These are phyloP conservation scores for Didymosphaeria variabile DNA, from an alignment of 2,329 filamentous ascomycete genomes.

Conservation along the genomic window DNA sequence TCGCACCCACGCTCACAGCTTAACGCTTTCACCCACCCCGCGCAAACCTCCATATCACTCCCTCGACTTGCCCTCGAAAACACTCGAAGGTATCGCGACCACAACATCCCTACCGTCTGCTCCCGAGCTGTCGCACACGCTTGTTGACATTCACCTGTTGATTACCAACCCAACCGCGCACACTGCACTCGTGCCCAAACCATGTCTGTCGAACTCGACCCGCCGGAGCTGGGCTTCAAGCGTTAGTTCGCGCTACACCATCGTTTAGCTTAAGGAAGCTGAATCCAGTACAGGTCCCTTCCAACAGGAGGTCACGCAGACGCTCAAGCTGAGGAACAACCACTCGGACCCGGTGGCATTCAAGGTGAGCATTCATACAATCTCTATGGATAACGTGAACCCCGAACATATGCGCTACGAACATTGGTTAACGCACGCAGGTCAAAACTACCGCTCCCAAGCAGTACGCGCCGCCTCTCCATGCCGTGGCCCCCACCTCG, in stretches of 20 bases:
- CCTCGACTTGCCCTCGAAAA: neutral
- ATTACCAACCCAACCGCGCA: constrained; percentile 43
- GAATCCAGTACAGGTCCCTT: constrained; percentile 63
- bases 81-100: constrained; percentile 6
- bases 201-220: constrained; percentile 97
- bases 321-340: constrained; percentile 66
- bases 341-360: constrained; percentile 69
- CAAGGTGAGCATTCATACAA: constrained; percentile 59
- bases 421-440: constrained; percentile 57
- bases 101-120: constrained; percentile 18
- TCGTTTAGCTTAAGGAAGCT: constrained; percentile 22
- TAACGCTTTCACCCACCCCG: neutral
- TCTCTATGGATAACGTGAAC: neutral
- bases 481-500: constrained; percentile 25
- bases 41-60: constrained; percentile 1
- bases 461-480: constrained; percentile 72
- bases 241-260: constrained; percentile 65
- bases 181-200: constrained; percentile 42
- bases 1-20: neutral
- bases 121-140: constrained; percentile 26
- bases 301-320: constrained; percentile 70
- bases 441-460: constrained; percentile 99
- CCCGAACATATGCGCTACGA: neutral
- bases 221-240: constrained; percentile 89
- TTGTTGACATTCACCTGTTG: constrained; percentile 19